These are phyloP conservation scores for Fraxinus ornus DNA, from an alignment of 305 asterid species.

Conservation along the genomic window DNA sequence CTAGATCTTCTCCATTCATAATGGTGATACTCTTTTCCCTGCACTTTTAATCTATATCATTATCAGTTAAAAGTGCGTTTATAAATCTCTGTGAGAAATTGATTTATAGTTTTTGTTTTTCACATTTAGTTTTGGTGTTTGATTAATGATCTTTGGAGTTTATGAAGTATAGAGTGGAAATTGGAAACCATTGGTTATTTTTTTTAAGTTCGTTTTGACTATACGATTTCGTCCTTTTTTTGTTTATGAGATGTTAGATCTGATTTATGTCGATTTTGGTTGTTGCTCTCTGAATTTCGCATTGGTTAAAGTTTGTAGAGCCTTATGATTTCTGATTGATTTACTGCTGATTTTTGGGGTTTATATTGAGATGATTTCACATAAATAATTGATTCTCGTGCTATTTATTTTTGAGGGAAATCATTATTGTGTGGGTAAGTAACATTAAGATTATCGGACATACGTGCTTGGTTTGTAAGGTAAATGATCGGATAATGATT, in stretches of 20 bases:
- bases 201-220: not conserved
- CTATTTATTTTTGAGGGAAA: not conserved
- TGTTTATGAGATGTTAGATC: slow-evolving; percentile 31
- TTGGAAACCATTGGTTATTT: not conserved
- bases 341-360: not conserved
- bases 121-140: not conserved
- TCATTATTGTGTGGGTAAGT: not conserved
- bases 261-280: slow-evolving; percentile 21
- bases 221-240: not conserved
- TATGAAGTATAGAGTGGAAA: not conserved
- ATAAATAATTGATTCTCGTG: not conserved
- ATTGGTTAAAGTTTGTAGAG: not conserved
- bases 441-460: not conserved
- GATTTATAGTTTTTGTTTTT: not conserved
- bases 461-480: not conserved
- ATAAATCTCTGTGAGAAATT: not conserved
- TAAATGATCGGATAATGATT: not conserved
- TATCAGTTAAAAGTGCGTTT: not conserved
- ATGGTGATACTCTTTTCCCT: slow-evolving; percentile 29
- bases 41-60: not conserved
- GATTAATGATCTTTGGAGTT: slow-evolving; percentile 1
- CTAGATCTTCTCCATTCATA: slow-evolving; percentile 44
- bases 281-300: slow-evolving; percentile 11
- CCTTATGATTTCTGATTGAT: slow-evolving; percentile 18
- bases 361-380: not conserved